Evolutionary conservation across 108 stramenopile species (phyloP), one percentile per base, ranked within the genome.

Genomic region (Cylindrotheca fusiformis): DNA sequence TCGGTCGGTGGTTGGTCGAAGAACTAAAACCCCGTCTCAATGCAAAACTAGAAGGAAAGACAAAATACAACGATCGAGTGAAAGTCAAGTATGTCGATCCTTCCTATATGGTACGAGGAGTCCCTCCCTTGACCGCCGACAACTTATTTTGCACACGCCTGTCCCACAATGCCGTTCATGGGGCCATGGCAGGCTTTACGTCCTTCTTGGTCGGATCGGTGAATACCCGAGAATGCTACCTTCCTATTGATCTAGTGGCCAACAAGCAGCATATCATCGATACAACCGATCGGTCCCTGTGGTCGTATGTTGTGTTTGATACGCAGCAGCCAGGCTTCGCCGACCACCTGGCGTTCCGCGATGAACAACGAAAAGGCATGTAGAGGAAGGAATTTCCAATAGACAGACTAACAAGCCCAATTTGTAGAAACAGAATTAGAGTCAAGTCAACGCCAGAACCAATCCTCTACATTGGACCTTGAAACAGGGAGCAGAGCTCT

Each of bases 141-240:
- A 74, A 81, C 32, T 58, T 91, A 24, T 92, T 92, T 66, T 95
- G 96, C 82, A 73, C 76, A 63, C 84, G 91, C 44, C 76, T 96
- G 31, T 90, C 89, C 8, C 94, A 95, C 59, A 90, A 93, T 66
- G 93, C 93, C 6, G 96, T 95, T 23, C 96, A 96, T 61, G 96
- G 88, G 17, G 86, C 94, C 49, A 95, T 96, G 94, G 91, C 94
- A 2, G 96, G 96, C 2, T 77, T 81, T 47, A 88, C 96, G 1
- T 84, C 74, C 23, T 93, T 95, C 58, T 79, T 83, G 25, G 82
- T 86, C 17, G 96, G 90, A 27, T 65, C 92, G 12, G 71, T 83
- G 48, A 93, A 93, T 61, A 94, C 86, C 67, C 50, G 71, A 10
- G 66, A 60, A 51, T 89, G 91, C 17, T 73, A 71, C 25, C 55